These are phyloP conservation scores for Suillus paluster DNA, from an alignment of 768 basidiomycete genomes.

Conservation along the genomic window DNA sequence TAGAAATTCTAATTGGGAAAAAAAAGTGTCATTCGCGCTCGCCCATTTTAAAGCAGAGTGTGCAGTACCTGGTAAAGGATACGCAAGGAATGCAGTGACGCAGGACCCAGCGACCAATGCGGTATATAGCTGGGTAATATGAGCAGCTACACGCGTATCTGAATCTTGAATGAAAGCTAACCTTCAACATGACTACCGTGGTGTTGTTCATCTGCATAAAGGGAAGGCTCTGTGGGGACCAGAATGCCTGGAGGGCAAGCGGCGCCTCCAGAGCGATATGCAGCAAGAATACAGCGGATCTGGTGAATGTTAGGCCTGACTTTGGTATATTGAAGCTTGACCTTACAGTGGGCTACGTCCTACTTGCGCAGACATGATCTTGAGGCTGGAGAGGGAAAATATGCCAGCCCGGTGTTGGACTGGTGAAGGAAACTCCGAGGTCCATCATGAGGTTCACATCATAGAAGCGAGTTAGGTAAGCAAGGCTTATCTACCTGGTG, in stretches of 20 bases:
- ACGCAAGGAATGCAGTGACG: conserved; percentile 64
- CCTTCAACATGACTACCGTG: conserved; percentile 75
- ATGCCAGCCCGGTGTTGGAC: background rate
- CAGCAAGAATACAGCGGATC: conserved; percentile 72
- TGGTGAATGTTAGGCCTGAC: conserved; percentile 22
- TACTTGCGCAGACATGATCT: conserved; percentile 22
- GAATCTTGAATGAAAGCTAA: conserved; percentile 28
- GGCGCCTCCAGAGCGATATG: conserved; percentile 83
- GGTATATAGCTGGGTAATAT: conserved; percentile 62
- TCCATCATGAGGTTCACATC: background rate
- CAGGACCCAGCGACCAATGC: conserved; percentile 65
- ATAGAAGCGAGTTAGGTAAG: conserved; percentile 10
- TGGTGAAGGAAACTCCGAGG: background rate
- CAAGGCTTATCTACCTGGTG: background rate
- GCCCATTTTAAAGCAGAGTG: background rate
- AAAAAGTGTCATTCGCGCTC: background rate
- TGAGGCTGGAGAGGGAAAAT: conserved; percentile 1
- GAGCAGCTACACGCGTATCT: background rate
- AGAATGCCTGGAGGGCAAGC: conserved; percentile 75
- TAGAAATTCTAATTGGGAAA: conserved; percentile 60
- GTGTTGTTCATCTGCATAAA: conserved; percentile 87
- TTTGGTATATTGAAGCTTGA: background rate
- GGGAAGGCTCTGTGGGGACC: conserved; percentile 63
- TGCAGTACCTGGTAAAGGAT: conserved; percentile 69
- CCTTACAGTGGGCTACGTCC: conserved; percentile 49